Percentiles rank a stretch among this genome's conserved stretches.
Conservation (phyloP, 495 filamentous ascomycete genomes). For the Aspergillus cavernicola region DNA sequence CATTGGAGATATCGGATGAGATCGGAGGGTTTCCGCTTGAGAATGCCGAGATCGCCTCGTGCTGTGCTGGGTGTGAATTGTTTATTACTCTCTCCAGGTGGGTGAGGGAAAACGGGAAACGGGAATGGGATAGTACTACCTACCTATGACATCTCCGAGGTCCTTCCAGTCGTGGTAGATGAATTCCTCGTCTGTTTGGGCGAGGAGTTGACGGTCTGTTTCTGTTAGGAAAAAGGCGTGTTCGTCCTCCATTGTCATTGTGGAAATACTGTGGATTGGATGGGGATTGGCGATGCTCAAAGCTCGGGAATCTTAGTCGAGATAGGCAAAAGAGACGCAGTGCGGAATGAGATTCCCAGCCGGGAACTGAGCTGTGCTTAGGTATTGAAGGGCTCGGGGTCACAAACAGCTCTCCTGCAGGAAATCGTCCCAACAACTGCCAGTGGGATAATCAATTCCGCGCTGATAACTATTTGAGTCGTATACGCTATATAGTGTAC, state of each 20-base stretch:
- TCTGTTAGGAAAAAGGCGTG: slow-evolving; percentile 62
- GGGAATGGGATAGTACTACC: slow-evolving; percentile 8
- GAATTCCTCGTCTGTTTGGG: slow-evolving; percentile 69
- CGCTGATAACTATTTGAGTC: neutral
- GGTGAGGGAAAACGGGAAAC: slow-evolving; percentile 15
- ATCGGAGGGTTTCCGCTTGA: slow-evolving; percentile 81
- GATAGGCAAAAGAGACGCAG: slow-evolving; percentile 10
- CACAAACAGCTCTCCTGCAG: neutral
- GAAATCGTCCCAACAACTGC: neutral
- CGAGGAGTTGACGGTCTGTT: slow-evolving; percentile 59
- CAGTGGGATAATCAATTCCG: neutral
- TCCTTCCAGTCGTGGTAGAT: slow-evolving; percentile 65
- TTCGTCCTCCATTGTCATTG: slow-evolving; percentile 15
- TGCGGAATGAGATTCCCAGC: neutral
- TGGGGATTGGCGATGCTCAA: neutral
- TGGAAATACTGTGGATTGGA: neutral
- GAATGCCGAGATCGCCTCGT: slow-evolving; percentile 66
- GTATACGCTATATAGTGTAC: too few species aligned
- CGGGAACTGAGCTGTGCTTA: neutral
- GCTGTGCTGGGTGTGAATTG: slow-evolving; percentile 33
- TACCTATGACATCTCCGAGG: slow-evolving; percentile 64
- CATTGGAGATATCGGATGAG: slow-evolving; percentile 79
- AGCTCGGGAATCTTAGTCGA: slow-evolving; percentile 14
- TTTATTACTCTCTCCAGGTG: neutral
- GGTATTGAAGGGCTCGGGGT: too few species aligned